Percentiles rank a stretch among this genome's conserved stretches.
Evolutionary conservation across 768 basidiomycete species (phyloP).

Genomic region (Chalciporus pseudorubinellus): DNA sequence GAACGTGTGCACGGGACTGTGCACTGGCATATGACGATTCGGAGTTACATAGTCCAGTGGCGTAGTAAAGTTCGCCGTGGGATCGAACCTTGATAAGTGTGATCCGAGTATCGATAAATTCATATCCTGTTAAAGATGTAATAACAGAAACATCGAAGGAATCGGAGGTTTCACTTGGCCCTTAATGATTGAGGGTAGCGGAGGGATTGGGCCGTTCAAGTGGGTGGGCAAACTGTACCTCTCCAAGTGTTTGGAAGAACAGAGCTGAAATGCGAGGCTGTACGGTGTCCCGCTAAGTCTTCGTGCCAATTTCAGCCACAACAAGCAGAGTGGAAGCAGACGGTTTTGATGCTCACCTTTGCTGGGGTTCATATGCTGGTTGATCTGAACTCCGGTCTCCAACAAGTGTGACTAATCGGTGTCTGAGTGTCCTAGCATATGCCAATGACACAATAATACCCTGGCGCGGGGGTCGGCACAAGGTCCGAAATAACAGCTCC

Average conservation of each 20-base stretch:
- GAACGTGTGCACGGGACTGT: conserved; percentile 22
- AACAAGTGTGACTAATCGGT: no score
- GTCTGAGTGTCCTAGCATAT: background rate
- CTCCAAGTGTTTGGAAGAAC: no score
- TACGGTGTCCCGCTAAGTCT: no score
- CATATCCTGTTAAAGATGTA: background rate
- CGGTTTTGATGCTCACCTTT: background rate
- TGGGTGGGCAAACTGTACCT: no score
- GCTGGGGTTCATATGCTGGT: background rate
- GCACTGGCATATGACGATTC: conserved; percentile 6
- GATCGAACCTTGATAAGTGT: conserved; percentile 19
- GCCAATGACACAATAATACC: no score
- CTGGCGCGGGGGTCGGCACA: background rate
- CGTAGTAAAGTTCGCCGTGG: conserved; percentile 7
- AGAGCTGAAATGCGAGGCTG: no score
- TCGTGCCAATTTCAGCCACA: no score
- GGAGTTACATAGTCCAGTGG: conserved; percentile 12
- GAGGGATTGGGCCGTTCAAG: no score
- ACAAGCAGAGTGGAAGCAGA: no score
- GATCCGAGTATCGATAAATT: conserved; percentile 8
- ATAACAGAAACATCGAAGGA: background rate
- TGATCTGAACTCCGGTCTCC: no score
- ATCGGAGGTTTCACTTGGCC: no score
- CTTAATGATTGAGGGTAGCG: no score
- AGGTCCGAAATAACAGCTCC: background rate